Evolutionary conservation across 2,329 filamentous ascomycete genomes (phyloP), one percentile per base, ranked within the genome.

Genomic region (Neopestalotiopsis clavispora): DNA sequence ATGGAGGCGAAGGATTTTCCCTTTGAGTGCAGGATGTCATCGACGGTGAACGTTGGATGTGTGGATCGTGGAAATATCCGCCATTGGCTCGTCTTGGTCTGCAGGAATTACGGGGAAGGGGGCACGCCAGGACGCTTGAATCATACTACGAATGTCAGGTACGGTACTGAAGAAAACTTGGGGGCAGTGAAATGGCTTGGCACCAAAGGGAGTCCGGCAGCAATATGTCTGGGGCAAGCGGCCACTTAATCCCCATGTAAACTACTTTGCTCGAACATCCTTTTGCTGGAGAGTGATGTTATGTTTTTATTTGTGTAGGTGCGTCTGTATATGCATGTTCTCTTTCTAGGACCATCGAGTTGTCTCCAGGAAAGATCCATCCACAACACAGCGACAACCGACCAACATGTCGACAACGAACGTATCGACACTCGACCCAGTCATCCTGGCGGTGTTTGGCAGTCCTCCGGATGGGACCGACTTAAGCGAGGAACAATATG

Each of bases 391-490:
- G 6, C 45, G 45, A 52, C 45, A 52, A 52, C 45, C 45, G 45
- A 52, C 45, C 17, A 52, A 17, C 13, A 52, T 52, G 45, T 52
- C 45, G 45, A 52, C 45, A 52, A 52, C 45, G n/a, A 52, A 52
- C 17, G 45, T 52, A 17, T 52, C 45, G 17, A 52, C 45, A 52
- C 45, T 74, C n/a, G 69, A 75, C 67, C 73, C 72, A 1, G 56
- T 52, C 7, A 71, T 74, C 40, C 17, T 67, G 40, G 56, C 32
- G 20, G 32, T 67, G 6, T 68, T 68, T n/a, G 69, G 74, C 34
- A 71, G 69, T 40, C 72, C 72, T 13, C 74, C 74, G 1, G 23
- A 58, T 1, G 72, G 71, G 3, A 56, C 71, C 38, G 65, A 75
- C 66, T 13, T 75, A 40, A 2, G 6, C 13, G 72, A 66, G 42